Conservation (phyloP, 2,329 filamentous ascomycete genomes). For the Diaporthe humulicola region DNA sequence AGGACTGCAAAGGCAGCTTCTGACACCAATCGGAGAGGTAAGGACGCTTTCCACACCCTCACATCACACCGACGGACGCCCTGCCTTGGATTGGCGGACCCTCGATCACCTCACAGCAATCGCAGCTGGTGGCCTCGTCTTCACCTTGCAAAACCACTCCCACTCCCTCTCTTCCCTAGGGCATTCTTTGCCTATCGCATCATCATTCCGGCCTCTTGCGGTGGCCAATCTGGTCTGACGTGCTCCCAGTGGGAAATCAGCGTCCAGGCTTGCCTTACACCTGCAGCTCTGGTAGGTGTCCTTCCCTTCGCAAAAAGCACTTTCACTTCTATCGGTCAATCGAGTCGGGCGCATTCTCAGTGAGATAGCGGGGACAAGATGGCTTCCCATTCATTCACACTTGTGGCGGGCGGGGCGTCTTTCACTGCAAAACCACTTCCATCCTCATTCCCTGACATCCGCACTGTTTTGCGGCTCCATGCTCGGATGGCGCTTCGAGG, state of each 20-base stretch:
- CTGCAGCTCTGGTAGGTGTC: constrained; percentile 4
- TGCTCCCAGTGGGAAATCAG: constrained; percentile 4
- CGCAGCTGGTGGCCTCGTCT: too few species aligned
- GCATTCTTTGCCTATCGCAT: not conserved
- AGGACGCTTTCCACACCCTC: not conserved
- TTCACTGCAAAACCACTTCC: not conserved
- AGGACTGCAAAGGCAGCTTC: constrained; percentile 21
- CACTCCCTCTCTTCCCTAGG: too few species aligned
- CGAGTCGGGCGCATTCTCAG: not conserved
- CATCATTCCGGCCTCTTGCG: not conserved
- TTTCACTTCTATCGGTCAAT: not conserved
- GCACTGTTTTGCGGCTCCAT: not conserved
- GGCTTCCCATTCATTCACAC: not conserved
- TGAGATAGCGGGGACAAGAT: not conserved
- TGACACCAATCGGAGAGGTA: not conserved
- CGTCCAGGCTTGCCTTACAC: not conserved
- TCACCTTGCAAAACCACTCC: not conserved
- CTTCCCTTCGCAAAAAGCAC: not conserved
- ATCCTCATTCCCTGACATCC: not conserved
- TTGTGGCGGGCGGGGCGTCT: not conserved
- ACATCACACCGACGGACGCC: not conserved
- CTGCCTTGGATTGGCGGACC: not conserved
- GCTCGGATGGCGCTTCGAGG: not conserved
- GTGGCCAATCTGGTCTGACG: not conserved
- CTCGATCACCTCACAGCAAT: not conserved